These are phyloP conservation scores for Cyberlindnera saturnus DNA, from an alignment of 805 yeast genomes.

Conservation along the genomic window DNA sequence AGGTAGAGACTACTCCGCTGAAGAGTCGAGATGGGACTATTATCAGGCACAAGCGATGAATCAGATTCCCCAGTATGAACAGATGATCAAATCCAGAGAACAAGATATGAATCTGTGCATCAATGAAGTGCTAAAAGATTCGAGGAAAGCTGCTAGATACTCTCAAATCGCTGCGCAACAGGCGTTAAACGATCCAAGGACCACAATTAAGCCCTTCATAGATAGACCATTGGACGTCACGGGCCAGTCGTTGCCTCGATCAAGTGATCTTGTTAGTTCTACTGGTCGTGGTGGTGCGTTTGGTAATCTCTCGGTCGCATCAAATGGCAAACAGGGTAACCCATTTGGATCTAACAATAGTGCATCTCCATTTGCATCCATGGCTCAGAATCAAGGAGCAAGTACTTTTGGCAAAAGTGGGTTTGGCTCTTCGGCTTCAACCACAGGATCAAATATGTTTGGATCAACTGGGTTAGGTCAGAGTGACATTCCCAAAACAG, in stretches of 20 bases:
- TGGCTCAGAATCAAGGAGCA: not conserved
- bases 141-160: slow-evolving; percentile 50
- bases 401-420: not conserved
- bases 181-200: slow-evolving; percentile 22
- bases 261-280: slow-evolving; percentile 1
- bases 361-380: not conserved
- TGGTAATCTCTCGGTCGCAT: slow-evolving; percentile 5
- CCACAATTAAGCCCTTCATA: slow-evolving; percentile 27
- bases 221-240: slow-evolving; percentile 29
- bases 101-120: slow-evolving; percentile 42
- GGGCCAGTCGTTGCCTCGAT: slow-evolving; percentile 9
- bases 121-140: slow-evolving; percentile 30
- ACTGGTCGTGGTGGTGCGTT: slow-evolving; percentile 14
- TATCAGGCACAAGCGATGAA: slow-evolving; percentile 35
- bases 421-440: not conserved
- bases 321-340: not conserved
- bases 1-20: slow-evolving; percentile 48
- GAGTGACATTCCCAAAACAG: not conserved
- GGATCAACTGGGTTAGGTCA: no score
- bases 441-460: no score
- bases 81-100: slow-evolving; percentile 34
- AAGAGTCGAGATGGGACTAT: slow-evolving; percentile 44
- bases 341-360: slow-evolving; percentile 3
- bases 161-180: slow-evolving; percentile 40
- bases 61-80: slow-evolving; percentile 32